Evolutionary conservation across 148 eudicot genomes (phyloP).

Genomic region (Drosera capensis): DNA sequence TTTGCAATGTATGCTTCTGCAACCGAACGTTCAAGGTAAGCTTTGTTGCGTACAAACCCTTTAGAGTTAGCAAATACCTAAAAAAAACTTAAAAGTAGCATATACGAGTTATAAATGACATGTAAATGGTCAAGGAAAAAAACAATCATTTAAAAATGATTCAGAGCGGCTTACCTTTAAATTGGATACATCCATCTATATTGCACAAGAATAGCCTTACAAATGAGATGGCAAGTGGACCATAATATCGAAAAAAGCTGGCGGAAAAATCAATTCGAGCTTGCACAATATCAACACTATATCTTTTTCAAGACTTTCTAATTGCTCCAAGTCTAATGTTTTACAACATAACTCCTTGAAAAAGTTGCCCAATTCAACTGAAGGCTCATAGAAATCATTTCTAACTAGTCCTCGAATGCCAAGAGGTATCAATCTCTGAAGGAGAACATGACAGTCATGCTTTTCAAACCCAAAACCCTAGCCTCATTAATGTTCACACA

Average conservation of each 20-base stretch:
- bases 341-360: conserved; percentile 4
- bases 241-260: conserved; percentile 8
- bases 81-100: neutral
- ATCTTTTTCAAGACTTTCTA: neutral
- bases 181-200: conserved; percentile 12
- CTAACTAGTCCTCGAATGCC: conserved; percentile 3
- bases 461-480: neutral
- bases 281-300: conserved; percentile 8
- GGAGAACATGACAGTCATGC: conserved; percentile 1
- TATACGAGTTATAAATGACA: neutral
- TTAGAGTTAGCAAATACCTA: neutral
- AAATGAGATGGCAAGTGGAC: conserved; percentile 6
- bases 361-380: neutral
- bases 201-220: conserved; percentile 4
- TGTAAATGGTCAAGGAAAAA: neutral
- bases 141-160: neutral
- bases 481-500: conserved; percentile 8
- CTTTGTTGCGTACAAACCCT: conserved; percentile 4
- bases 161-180: conserved; percentile 1
- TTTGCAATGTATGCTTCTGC: conserved; percentile 2
- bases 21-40: conserved; percentile 5
- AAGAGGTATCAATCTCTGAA: conserved; percentile 7
- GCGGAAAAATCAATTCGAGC: conserved; percentile 3
- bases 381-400: neutral
- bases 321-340: neutral